Base-by-base conservation (phyloP, 2,329 filamentous ascomycete genomes). In the Arthrobotrys megalospora region DNA sequence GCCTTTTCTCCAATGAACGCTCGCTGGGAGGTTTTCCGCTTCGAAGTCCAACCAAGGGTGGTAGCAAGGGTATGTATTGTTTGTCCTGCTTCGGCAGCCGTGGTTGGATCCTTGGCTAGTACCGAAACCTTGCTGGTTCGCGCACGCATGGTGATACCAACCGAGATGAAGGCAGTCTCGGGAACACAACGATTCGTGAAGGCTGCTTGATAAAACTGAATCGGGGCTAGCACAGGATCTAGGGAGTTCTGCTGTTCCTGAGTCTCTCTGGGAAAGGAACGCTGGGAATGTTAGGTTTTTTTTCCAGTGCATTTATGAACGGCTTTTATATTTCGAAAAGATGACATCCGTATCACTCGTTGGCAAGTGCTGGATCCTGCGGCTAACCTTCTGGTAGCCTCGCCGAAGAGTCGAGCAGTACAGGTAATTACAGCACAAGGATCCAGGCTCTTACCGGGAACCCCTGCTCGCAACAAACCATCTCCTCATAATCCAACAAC, bases 61-160 rank as follows among this genome's bases (percentile, higher is more conserved):
- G 41, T 7, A 43, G 70, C 62, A 47, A 67, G 53, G 52, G 63
- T 38, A 36, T 63, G 52, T 21, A 75, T 75, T 5, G 43, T 36
- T 12, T 75, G 63, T 14, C 24, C 63, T 8, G 70, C 70, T 67
- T 75, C 52, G 19, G 62, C 52, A 14, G 70, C 52, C 24, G 70
- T 75, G 32, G 63, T 19, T 68, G 70, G 70, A 75, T 75, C 70
- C 70, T 75, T 75, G 63, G 52, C 48, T 36, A 67, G 63, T 14
- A 52, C 28, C 6, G 52, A 47, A 3, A 36, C 34, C 38, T 45
- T 64, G 14, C 41, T 14, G 11, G 50, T 43, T 16, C 70, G 70
- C 24, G 48, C 19, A 58, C 48, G 36, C 68, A 65, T 72, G 1
- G 8, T 64, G 38, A 2, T 38, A 58, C 19, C 24, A 28, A 14